Percentiles rank a stretch among this genome's conserved stretches.
These are phyloP conservation scores for Populus hybrid DNA, from an alignment of 441 rosid species.

Conservation along the genomic window DNA sequence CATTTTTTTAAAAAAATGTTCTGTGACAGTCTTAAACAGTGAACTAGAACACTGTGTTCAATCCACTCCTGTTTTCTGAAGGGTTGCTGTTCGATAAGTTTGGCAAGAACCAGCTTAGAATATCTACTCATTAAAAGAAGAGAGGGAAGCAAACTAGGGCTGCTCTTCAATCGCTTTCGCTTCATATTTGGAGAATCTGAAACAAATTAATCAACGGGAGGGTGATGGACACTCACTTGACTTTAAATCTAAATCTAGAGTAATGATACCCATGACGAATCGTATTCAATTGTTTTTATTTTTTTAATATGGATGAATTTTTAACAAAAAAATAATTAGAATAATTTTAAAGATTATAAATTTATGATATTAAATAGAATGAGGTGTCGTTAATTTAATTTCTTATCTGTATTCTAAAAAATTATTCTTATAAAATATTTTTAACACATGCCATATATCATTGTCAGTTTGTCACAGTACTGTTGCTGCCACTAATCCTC, in stretches of 20 bases:
- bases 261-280: background rate
- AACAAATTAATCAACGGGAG: too few species aligned
- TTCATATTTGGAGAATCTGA: background rate
- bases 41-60: background rate
- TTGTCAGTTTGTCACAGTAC: background rate
- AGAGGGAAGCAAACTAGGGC: background rate
- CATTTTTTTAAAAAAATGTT: background rate
- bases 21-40: background rate
- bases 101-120: background rate
- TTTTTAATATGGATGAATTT: background rate
- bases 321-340: background rate
- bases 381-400: background rate
- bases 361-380: background rate
- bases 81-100: background rate
- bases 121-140: background rate
- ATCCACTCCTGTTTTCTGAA: background rate
- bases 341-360: too few species aligned
- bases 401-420: background rate
- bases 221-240: background rate
- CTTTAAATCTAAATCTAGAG: background rate
- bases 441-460: background rate
- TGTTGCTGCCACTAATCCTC: background rate
- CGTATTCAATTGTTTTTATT: background rate
- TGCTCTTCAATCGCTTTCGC: background rate
- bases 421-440: too few species aligned